Conservation (phyloP, 495 filamentous ascomycete genomes). For the Lasiosphaeria miniovina region DNA sequence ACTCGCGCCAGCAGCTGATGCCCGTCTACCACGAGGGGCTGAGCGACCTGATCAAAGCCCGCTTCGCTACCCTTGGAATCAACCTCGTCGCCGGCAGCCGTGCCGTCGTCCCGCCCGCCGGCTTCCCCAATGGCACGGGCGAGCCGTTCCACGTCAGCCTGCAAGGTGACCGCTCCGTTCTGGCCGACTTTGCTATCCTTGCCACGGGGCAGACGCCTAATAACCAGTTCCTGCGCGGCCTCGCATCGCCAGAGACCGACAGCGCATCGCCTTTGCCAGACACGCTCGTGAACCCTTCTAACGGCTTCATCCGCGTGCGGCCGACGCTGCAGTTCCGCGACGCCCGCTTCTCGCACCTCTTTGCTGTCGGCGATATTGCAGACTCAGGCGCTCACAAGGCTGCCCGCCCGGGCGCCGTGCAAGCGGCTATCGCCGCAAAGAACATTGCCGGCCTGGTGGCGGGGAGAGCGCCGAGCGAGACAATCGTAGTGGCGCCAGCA, state of each 20-base stretch:
- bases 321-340: slow-evolving; percentile 55
- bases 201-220: slow-evolving; percentile 50
- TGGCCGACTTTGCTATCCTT: slow-evolving; percentile 21
- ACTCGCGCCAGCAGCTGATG: slow-evolving; percentile 53
- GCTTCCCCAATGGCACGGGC: slow-evolving; percentile 27
- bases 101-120: slow-evolving; percentile 16
- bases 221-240: slow-evolving; percentile 43
- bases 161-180: slow-evolving; percentile 10
- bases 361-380: slow-evolving; percentile 60
- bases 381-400: slow-evolving; percentile 55
- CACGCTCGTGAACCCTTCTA: slow-evolving; percentile 37
- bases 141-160: slow-evolving; percentile 11
- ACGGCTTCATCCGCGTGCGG: slow-evolving; percentile 49
- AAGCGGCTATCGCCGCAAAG: slow-evolving; percentile 52
- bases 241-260: slow-evolving; percentile 14
- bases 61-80: slow-evolving; percentile 40
- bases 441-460: slow-evolving; percentile 53
- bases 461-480: slow-evolving; percentile 25
- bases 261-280: slow-evolving; percentile 22
- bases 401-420: slow-evolving; percentile 48
- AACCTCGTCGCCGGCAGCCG: slow-evolving; percentile 15
- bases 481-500: slow-evolving; percentile 34
- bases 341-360: slow-evolving; percentile 35
- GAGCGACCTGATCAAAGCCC: slow-evolving; percentile 42
- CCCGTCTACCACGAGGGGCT: slow-evolving; percentile 48